phyloP scores from a whole-genome alignment of 352 stramenopile species.

The Saprolegnia diclina region DNA sequence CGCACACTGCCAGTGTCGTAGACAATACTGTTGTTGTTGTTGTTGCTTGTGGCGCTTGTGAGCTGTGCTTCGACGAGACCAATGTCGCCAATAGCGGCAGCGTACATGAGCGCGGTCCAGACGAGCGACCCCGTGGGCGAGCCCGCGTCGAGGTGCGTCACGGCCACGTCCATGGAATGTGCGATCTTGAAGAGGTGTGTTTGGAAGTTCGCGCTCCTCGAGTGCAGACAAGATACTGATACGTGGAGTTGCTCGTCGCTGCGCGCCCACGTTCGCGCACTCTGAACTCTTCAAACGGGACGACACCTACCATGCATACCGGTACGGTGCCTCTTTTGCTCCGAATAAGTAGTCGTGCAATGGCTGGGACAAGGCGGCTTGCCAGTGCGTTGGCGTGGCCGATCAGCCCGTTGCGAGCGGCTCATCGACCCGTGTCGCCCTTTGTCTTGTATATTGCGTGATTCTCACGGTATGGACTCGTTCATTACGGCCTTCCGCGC shows the following conservation, averaged over 20 bases:
- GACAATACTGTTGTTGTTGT: slow-evolving; percentile 24
- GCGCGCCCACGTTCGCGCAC: neutral
- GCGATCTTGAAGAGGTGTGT: slow-evolving; percentile 20
- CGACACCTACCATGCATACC: no score
- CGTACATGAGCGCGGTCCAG: slow-evolving; percentile 77
- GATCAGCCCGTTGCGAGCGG: no score
- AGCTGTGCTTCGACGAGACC: slow-evolving; percentile 37
- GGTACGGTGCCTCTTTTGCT: no score
- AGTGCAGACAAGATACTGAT: neutral
- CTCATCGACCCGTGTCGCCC: no score
- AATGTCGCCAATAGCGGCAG: slow-evolving; percentile 57
- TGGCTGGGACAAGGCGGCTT: no score
- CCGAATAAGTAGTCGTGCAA: no score
- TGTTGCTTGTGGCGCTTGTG: neutral
- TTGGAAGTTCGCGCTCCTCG: no score
- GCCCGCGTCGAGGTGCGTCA: slow-evolving; percentile 41
- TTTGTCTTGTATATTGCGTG: no score
- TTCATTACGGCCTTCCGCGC: no score
- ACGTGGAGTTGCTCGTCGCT: neutral
- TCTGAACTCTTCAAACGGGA: no score
- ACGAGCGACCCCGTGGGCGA: slow-evolving; percentile 47
- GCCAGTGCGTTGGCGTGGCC: no score
- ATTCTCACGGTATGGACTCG: no score
- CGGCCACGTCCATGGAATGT: slow-evolving; percentile 2
- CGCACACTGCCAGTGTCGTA: slow-evolving; percentile 26